Base-by-base conservation (phyloP, 2,329 filamentous ascomycete genomes). In the Monilinia polystroma region DNA sequence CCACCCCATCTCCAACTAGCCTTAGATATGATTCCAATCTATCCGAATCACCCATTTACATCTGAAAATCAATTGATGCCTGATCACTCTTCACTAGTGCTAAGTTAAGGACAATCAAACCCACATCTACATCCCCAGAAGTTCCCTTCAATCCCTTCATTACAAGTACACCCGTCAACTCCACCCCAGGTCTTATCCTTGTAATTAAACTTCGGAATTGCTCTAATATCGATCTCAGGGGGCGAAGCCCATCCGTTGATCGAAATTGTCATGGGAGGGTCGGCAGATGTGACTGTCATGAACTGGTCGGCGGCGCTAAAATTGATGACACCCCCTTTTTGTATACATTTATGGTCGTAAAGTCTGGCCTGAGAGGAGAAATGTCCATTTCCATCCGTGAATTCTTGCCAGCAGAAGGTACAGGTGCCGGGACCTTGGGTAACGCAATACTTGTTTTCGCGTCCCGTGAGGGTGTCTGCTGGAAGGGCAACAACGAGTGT, bases 311-410 rank as follows among this genome's bases (percentile, higher is more conserved):
- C 38, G n/a, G 35, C 12, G 4, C 35, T 18, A 2, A 11, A 1
- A 8, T 54, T 55, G 12, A 32, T 35, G 11, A 18, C 5, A 26
- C 81, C 81, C 66, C 80, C 81, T 7, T 49, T 60, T 35, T 60
- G 43, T n/a, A 64, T 54, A 14, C 62, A 64, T 7, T 23, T 47
- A 20, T 64, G 14, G 4, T 64, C 52, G 52, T 64, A 64, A 11
- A 64, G n/a, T 16, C 1, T 47, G 2, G 38, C 62, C 26, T 47
- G 2, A 0, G 41, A 64, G 8, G 18, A 18, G 10, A 43, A 47
- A 4, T 8, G 16, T 23, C 26, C 35, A 7, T 47, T 10, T 3
- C 10, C 5, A 18, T 35, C 29, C 20, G 26, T 35, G 41, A 29
- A 56, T 57, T 64, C 52, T 56, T 64, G 62, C 38, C 41, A 56